A percentile compares a stretch with the other conserved stretches of the same genome.
phyloP scores from a whole-genome alignment of 139 green algal genomes.

The Coccomyxa sp. region DNA sequence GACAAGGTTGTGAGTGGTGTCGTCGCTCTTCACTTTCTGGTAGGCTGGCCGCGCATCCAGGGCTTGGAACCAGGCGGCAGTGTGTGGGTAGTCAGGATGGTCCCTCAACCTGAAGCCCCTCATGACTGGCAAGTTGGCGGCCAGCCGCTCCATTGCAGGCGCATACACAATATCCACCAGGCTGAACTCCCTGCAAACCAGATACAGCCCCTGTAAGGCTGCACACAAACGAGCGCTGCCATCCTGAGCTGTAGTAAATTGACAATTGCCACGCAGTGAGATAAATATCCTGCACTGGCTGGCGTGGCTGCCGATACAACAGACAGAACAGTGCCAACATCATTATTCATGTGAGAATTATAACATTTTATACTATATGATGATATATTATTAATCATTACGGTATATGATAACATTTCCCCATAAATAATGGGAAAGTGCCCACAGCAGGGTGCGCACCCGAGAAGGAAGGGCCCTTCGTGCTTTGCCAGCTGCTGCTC shows the following conservation, averaged over 20 bases:
- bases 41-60: constrained; percentile 16
- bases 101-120: constrained; percentile 8
- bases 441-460: neutral
- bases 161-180: constrained; percentile 18
- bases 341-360: too few relatives aligned
- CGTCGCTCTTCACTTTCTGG: constrained; percentile 21
- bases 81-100: constrained; percentile 9
- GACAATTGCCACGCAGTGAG: too few relatives aligned
- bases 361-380: too few relatives aligned
- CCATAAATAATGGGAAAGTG: neutral
- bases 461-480: constrained; percentile 9
- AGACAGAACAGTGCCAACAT: too few relatives aligned
- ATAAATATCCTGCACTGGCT: too few relatives aligned
- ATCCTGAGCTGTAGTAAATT: too few relatives aligned
- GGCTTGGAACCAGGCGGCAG: constrained; percentile 9
- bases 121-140: constrained; percentile 18
- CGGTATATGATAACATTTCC: too few relatives aligned
- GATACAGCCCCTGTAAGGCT: neutral
- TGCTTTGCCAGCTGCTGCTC: constrained; percentile 5
- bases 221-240: neutral
- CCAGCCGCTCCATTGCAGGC: constrained; percentile 18
- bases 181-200: constrained; percentile 13
- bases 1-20: constrained; percentile 17
- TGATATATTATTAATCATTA: too few relatives aligned
- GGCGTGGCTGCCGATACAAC: too few relatives aligned